Evolutionary conservation across 805 yeast species (phyloP).

Genomic region (Clavispora phyllophila): DNA sequence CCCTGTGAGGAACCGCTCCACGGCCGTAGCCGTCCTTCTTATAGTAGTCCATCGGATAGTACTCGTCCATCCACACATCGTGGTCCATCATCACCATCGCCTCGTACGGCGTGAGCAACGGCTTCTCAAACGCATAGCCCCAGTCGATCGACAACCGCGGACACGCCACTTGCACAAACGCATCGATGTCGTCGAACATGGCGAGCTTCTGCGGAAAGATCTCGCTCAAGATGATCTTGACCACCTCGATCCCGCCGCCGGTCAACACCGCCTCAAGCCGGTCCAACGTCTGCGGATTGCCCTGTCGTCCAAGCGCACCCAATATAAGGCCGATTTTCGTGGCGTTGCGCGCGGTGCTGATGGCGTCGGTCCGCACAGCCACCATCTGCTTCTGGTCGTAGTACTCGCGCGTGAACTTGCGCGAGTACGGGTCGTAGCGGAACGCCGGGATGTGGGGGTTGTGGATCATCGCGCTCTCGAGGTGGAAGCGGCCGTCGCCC

Average conservation of each 20-base stretch:
- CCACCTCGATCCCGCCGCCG: constrained; percentile 58
- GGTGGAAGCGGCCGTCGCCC: constrained; percentile 95
- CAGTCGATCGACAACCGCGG: constrained; percentile 95
- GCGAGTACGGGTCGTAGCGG: constrained; percentile 91
- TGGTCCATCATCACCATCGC: constrained; percentile 82
- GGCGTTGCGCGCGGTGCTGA: constrained; percentile 54
- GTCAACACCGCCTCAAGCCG: constrained; percentile 54
- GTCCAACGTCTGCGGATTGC: constrained; percentile 71
- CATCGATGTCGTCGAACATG: constrained; percentile 89
- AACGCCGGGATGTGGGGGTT: constrained; percentile 90
- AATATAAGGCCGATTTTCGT: constrained; percentile 75
- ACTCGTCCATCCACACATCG: constrained; percentile 60
- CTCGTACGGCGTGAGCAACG: constrained; percentile 91
- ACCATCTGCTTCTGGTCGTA: constrained; percentile 86
- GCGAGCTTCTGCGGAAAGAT: constrained; percentile 90
- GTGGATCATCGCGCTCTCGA: constrained; percentile 95
- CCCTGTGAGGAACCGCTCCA: constrained; percentile 56
- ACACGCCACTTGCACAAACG: constrained; percentile 95
- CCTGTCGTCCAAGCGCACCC: constrained; percentile 96
- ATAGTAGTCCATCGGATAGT: constrained; percentile 96
- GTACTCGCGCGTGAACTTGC: constrained; percentile 83
- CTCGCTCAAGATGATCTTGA: constrained; percentile 82
- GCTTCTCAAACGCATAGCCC: constrained; percentile 96
- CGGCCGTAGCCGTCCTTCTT: constrained; percentile 87
- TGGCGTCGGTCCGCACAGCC: constrained; percentile 67